Evolutionary conservation across 177 flowering plant species (phyloP), one percentile per base, ranked within the genome.

Genomic region (Telopea speciosissima): DNA sequence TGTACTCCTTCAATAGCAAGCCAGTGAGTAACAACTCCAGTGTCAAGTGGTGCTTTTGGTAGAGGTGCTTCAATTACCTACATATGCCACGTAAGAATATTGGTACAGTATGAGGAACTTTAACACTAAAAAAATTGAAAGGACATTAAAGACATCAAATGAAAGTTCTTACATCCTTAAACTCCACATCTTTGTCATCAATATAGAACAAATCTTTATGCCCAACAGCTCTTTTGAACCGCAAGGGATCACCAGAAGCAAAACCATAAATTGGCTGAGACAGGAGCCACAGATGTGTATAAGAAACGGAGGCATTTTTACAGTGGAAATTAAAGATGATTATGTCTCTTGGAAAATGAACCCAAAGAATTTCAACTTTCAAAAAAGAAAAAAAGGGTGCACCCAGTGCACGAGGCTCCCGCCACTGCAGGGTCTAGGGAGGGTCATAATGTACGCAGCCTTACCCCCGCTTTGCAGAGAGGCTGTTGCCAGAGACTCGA

Each of bases 1-100:
- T 92, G 97, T 70, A 94, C 89, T 49, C 99, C 99, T 84, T 94
- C 99, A 81, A 94, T 86, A 44, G 99, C 97, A 54, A 94, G 81
- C 99, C 99, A 94, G 71, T 92, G 99, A 75, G 79, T 74, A 58
- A 77, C 65, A 76, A 94, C 83, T 23, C 91, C 79, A 66, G 92
- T 79, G 71, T 90, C 97, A 56, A 87, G 83, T 13, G 97, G 93
- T 63, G 90, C 90, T 74, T 86, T 90, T 36, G 99, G 89, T 36
- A 94, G 75, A 67, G 97, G 96, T 42, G 93, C 88, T 75, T 92
- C 97, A 76, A 92, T 83, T 56, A 94, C 87, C 98, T 93, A 61
- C 24, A 75, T 9, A 75, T 14, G 56, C 67, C 63, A 70, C 58
- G 68, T 56, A 49, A 76, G 28, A 28, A 40, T 26, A 69, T 25